Evolutionary conservation across 371 early-diverging fungal genomes (phyloP).

Genomic region (Mortierella sp.): DNA sequence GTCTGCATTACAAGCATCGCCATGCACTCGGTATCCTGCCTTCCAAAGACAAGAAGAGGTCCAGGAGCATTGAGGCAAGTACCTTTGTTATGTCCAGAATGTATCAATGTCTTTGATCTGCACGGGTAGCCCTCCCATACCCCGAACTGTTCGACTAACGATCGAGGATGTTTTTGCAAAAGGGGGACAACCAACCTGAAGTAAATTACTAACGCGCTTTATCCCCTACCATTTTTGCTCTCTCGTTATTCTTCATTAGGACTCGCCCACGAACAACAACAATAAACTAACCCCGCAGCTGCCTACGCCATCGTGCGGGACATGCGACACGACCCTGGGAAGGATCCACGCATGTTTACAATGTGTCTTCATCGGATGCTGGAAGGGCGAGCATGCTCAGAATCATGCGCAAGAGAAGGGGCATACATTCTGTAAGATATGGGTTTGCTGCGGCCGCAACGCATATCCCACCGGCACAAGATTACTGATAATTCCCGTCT

Average conservation of each 20-base stretch:
- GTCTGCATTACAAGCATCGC: constrained; percentile 58
- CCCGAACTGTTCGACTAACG: neutral
- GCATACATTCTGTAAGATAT: constrained; percentile 71
- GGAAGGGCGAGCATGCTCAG: constrained; percentile 73
- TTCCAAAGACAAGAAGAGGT: constrained; percentile 32
- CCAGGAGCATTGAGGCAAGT: constrained; percentile 33
- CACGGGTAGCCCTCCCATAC: neutral
- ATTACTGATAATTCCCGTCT: neutral
- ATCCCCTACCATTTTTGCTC: neutral
- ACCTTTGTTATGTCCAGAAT: neutral
- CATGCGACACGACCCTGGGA: constrained; percentile 71
- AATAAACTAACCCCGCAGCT: constrained; percentile 60
- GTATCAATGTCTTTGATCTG: too few relatives aligned
- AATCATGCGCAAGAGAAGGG: constrained; percentile 67
- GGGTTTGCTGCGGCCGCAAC: too few relatives aligned
- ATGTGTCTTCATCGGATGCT: constrained; percentile 75
- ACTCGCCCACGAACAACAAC: constrained; percentile 6
- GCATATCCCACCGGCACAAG: too few relatives aligned
- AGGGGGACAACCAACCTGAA: too few relatives aligned
- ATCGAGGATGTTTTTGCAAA: too few relatives aligned
- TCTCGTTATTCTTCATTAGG: constrained; percentile 3
- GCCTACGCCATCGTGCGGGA: constrained; percentile 74
- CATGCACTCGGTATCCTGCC: constrained; percentile 51
- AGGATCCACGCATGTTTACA: constrained; percentile 87
- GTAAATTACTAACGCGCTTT: neutral